A percentile compares a stretch with the other conserved stretches of the same genome.
Evolutionary conservation across 176 grass and related monocot species (phyloP).

Genomic region (Zea luxurians): DNA sequence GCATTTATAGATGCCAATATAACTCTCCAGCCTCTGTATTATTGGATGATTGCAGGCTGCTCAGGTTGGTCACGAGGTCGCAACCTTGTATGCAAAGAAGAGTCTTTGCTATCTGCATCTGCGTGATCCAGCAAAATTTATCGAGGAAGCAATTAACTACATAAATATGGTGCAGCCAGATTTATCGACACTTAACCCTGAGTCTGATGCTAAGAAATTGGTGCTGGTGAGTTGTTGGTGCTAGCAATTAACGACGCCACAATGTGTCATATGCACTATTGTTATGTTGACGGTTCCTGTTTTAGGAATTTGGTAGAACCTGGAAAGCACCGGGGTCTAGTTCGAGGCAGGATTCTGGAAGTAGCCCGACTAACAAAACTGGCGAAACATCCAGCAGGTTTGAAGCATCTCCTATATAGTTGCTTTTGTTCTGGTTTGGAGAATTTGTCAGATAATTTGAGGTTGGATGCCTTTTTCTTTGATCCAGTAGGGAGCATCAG

Average conservation of each 20-base stretch:
- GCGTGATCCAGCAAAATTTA: neutral
- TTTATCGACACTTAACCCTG: neutral
- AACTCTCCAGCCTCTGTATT: neutral
- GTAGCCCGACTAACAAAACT: neutral
- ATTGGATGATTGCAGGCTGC: constrained; percentile 14
- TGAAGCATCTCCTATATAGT: no score
- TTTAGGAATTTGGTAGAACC: constrained; percentile 12
- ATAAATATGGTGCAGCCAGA: neutral
- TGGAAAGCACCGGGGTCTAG: neutral
- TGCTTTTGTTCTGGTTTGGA: neutral
- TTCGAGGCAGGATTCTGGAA: neutral
- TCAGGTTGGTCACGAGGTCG: neutral
- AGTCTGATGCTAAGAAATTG: neutral
- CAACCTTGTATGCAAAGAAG: constrained; percentile 27
- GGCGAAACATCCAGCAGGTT: neutral
- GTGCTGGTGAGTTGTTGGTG: neutral
- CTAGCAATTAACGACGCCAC: neutral
- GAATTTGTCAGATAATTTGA: neutral
- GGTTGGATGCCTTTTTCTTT: neutral
- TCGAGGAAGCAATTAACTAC: neutral
- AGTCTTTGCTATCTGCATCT: constrained; percentile 19
- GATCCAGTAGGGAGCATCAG: neutral
- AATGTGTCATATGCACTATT: neutral
- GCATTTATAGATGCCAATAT: neutral
- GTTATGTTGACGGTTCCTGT: neutral